Evolutionary conservation across 352 stramenopile species (phyloP).

Genomic region (Achlya hypogyna): DNA sequence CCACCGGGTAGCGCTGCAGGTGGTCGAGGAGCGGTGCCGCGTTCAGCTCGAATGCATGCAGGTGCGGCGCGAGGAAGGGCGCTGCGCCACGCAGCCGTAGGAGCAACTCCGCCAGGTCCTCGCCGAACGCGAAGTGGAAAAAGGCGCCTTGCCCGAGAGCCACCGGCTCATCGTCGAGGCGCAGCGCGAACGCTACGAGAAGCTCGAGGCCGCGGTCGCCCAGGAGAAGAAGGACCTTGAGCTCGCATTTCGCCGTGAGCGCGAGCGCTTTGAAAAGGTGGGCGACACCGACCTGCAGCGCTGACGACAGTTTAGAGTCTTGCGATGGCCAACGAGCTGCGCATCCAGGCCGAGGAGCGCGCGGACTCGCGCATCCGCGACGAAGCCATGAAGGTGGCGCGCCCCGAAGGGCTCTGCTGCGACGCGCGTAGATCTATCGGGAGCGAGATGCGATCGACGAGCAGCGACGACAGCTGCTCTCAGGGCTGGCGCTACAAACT

Average conservation of each 20-base stretch:
- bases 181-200: constrained; percentile 58
- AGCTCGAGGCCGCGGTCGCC: constrained; percentile 39
- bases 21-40: constrained; percentile 47
- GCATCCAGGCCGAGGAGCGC: constrained; percentile 39
- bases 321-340: constrained; percentile 26
- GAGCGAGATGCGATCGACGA: constrained; percentile 65
- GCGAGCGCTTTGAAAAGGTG: constrained; percentile 27
- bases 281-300: not conserved
- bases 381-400: constrained; percentile 39
- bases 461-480: constrained; percentile 56
- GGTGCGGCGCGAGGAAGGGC: not conserved
- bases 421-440: constrained; percentile 32
- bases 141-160: constrained; percentile 44
- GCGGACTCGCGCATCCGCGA: constrained; percentile 52
- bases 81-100: not conserved
- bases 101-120: constrained; percentile 33
- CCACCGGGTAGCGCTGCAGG: constrained; percentile 44
- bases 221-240: constrained; percentile 53
- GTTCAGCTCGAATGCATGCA: constrained; percentile 41
- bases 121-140: constrained; percentile 34
- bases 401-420: not conserved
- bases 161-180: constrained; percentile 43
- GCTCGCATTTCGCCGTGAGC: constrained; percentile 32
- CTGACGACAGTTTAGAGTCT: constrained; percentile 23
- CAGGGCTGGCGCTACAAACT: constrained; percentile 38